Percentiles rank a stretch among this genome's conserved stretches.
phyloP scores from a whole-genome alignment of 2,329 filamentous ascomycete species.

The Aspergillus tubingensis region DNA sequence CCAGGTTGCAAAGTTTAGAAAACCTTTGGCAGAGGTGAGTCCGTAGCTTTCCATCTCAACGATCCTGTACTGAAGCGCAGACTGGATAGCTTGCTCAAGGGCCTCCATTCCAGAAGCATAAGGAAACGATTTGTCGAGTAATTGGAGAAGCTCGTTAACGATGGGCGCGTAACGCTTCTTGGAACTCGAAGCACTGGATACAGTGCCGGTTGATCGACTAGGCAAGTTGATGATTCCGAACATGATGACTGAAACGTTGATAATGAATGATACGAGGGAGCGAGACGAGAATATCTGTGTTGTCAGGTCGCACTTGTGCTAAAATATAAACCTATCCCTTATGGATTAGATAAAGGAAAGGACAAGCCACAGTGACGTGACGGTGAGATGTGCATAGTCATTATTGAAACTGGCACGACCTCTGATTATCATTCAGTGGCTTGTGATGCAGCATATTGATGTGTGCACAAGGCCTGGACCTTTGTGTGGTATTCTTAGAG shows the following conservation, averaged over 20 bases:
- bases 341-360: not conserved
- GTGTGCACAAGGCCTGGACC: not conserved
- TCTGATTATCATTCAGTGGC: not conserved
- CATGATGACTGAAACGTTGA: not conserved
- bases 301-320: not conserved
- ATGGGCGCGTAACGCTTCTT: not conserved
- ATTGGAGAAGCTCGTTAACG: not conserved
- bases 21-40: slow-evolving; percentile 1
- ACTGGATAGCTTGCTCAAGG: not conserved
- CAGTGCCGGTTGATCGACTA: not conserved
- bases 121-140: not conserved
- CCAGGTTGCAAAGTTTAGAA: slow-evolving; percentile 16
- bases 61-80: not conserved
- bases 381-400: not conserved
- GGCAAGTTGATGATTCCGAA: not conserved
- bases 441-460: not conserved
- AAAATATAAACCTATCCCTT: not conserved
- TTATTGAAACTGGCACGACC: not conserved
- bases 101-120: not conserved
- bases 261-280: not conserved
- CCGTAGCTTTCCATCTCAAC: not conserved
- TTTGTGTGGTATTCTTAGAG: not conserved
- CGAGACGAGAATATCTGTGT: not conserved
- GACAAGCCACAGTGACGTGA: not conserved
- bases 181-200: not conserved